These are phyloP conservation scores for Chytriomyces sp. DNA, from an alignment of 192 early-diverging fungal species.

Conservation along the genomic window DNA sequence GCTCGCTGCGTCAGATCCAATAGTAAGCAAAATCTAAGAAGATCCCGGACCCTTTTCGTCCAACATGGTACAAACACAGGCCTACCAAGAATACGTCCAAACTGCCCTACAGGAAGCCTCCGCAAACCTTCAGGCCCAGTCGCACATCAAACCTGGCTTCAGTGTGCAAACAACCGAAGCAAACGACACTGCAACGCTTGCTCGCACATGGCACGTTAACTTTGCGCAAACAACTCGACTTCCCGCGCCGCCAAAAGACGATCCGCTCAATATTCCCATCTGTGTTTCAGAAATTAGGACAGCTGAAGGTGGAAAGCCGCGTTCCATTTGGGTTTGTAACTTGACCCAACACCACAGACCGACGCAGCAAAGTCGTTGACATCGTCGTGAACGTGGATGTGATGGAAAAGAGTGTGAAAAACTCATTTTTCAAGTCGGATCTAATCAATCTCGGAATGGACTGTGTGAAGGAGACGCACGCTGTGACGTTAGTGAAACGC, in stretches of 20 bases:
- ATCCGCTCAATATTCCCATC: conserved; percentile 28
- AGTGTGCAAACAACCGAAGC: conserved; percentile 1
- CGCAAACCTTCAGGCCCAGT: neutral
- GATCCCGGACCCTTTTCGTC: too few relatives aligned
- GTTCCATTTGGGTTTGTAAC: neutral
- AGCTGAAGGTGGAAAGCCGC: neutral
- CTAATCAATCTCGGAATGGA: conserved; percentile 9
- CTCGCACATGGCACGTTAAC: conserved; percentile 4
- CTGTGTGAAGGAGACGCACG: conserved; percentile 20
- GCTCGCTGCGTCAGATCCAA: conserved; percentile 11
- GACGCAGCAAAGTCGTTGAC: conserved; percentile 9
- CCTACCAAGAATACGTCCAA: conserved; percentile 15
- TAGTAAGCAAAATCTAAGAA: too few relatives aligned
- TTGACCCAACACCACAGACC: neutral
- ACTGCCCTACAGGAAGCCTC: neutral
- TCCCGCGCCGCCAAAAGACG: conserved; percentile 8
- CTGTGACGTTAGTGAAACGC: neutral
- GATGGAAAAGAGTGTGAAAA: conserved; percentile 1
- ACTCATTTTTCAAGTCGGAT: conserved; percentile 22
- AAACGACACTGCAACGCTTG: neutral
- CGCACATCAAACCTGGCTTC: conserved; percentile 19
- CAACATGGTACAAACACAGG: neutral
- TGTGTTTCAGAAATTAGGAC: conserved; percentile 20
- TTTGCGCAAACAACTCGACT: conserved; percentile 6
- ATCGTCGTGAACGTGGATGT: neutral